Conservation (phyloP, 345 rosid species). For the Euphorbia peplus region DNA sequence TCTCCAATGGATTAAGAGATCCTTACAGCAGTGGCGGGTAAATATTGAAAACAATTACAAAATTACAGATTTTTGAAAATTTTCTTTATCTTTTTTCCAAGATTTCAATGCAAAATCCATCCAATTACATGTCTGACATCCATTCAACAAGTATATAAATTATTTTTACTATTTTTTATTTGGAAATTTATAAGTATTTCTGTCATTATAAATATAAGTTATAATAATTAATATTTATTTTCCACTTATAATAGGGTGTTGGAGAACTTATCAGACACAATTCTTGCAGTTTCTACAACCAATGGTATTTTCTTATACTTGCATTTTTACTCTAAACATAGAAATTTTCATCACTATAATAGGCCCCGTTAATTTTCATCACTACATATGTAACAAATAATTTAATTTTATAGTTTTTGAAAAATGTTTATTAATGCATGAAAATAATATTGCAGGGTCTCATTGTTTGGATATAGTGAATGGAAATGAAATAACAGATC, state of each 20-base stretch:
- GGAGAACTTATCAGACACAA: constrained; percentile 41
- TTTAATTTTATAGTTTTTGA: background rate
- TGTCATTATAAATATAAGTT: too few relatives aligned
- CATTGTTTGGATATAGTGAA: constrained; percentile 40
- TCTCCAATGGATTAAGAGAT: constrained; percentile 44
- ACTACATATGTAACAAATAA: background rate
- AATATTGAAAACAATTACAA: background rate
- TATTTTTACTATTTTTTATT: too few relatives aligned
- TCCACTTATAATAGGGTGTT: constrained; percentile 28
- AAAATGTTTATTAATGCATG: background rate
- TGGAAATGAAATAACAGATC: constrained; percentile 18
- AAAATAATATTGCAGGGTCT: constrained; percentile 28
- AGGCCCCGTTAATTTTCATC: too few relatives aligned
- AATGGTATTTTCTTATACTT: constrained; percentile 27
- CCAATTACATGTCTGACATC: too few relatives aligned
- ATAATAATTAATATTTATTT: too few relatives aligned
- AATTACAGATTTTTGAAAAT: background rate
- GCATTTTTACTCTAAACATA: background rate
- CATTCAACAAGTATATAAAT: too few relatives aligned
- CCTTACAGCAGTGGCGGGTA: constrained; percentile 50
- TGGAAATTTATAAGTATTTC: too few relatives aligned
- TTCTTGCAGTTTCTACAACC: constrained; percentile 30
- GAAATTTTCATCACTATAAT: too few relatives aligned
- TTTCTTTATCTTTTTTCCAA: background rate
- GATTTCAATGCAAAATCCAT: too few relatives aligned